A percentile compares a stretch with the other conserved stretches of the same genome.
Conservation (phyloP, 495 filamentous ascomycete species). For the Aspergillus olivimuriae region DNA sequence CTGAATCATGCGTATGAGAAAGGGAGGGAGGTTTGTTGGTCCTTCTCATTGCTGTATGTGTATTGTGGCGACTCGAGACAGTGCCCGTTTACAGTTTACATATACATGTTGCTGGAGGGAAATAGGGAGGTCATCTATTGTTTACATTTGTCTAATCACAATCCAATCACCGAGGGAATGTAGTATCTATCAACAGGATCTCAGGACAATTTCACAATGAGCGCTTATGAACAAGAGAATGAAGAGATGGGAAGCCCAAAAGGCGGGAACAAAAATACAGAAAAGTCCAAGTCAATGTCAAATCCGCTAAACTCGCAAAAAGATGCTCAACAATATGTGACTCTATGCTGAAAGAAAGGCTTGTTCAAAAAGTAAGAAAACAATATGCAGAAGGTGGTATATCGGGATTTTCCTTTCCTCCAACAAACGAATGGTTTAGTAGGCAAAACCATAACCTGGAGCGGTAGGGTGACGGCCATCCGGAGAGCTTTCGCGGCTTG, state of each 20-base stretch:
- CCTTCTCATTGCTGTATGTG: too few relatives aligned
- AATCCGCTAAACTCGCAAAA: conserved; percentile 17
- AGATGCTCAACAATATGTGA: conserved; percentile 7
- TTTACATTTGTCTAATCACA: too few relatives aligned
- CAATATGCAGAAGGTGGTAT: conserved; percentile 5
- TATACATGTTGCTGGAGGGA: too few relatives aligned
- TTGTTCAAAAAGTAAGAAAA: too few relatives aligned
- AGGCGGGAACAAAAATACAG: conserved; percentile 1
- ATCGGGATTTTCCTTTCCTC: neutral
- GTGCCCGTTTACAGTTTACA: too few relatives aligned
- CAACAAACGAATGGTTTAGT: conserved; percentile 13
- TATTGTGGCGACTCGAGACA: too few relatives aligned
- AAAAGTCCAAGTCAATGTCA: conserved; percentile 9
- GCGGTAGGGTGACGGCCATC: conserved; percentile 33
- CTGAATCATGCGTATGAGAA: too few relatives aligned
- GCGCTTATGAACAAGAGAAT: neutral
- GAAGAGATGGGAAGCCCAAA: neutral
- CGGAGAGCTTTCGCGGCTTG: conserved; percentile 24
- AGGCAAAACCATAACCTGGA: conserved; percentile 36
- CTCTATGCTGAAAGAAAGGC: conserved; percentile 10
- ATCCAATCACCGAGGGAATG: too few relatives aligned
- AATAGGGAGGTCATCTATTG: too few relatives aligned
- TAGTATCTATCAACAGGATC: too few relatives aligned
- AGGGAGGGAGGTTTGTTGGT: too few relatives aligned
- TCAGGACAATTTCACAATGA: too few relatives aligned